Evolutionary conservation across 2,329 filamentous ascomycete species (phyloP).

Genomic region (Hypoxylon sp.): DNA sequence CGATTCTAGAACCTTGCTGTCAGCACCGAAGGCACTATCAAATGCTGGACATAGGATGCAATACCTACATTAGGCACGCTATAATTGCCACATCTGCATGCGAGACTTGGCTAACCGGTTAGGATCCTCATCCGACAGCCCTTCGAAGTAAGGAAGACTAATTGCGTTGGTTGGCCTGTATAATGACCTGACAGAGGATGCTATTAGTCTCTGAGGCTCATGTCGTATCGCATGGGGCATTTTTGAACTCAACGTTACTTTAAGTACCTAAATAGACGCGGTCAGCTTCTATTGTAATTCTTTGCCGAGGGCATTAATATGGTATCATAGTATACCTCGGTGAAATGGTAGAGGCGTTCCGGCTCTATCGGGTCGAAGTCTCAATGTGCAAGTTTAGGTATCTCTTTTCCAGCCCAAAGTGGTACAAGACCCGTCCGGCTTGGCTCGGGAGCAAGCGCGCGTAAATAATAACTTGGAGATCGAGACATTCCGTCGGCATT

Average conservation of each 20-base stretch:
- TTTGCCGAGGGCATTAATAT: background rate
- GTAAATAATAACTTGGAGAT: constrained; percentile 14
- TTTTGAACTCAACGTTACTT: constrained; percentile 21
- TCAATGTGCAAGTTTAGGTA: constrained; percentile 1
- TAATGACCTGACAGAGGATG: constrained; percentile 5
- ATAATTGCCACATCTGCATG: constrained; percentile 12
- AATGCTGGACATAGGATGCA: constrained; percentile 36
- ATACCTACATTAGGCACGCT: constrained; percentile 29
- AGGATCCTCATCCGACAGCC: constrained; percentile 17
- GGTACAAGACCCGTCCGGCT: constrained; percentile 10
- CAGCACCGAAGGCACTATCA: constrained; percentile 21
- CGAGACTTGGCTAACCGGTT: constrained; percentile 10
- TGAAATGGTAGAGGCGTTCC: constrained; percentile 18
- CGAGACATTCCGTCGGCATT: background rate
- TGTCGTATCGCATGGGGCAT: constrained; percentile 1
- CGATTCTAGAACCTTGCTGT: constrained; percentile 35
- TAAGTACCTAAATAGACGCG: constrained; percentile 15
- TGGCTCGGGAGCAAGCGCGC: constrained; percentile 3
- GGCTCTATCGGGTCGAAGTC: constrained; percentile 8
- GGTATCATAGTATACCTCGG: constrained; percentile 12
- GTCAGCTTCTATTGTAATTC: constrained; percentile 19
- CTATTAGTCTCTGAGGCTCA: constrained; percentile 6
- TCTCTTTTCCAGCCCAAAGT: constrained; percentile 16
- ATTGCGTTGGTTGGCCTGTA: constrained; percentile 5
- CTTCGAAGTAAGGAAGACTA: constrained; percentile 15